A percentile compares a stretch with the other conserved stretches of the same genome.
Conservation (phyloP, 495 filamentous ascomycete genomes). For the Aspergillus sparsus region DNA sequence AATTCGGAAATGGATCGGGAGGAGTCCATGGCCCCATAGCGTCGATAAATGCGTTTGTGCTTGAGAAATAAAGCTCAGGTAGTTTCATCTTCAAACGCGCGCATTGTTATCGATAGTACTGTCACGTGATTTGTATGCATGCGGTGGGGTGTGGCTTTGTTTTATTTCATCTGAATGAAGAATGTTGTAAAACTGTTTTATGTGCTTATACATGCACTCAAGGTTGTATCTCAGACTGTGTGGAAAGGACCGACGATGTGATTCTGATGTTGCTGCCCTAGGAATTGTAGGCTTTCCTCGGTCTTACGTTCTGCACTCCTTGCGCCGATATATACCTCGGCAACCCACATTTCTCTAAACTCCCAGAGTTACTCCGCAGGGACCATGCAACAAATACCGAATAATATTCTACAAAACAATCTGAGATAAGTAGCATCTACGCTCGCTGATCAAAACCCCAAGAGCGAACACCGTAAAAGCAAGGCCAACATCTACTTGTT, state of each 20-base stretch:
- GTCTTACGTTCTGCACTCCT: slow-evolving; percentile 4
- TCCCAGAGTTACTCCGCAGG: slow-evolving; percentile 22
- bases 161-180: not conserved
- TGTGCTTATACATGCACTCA: not conserved
- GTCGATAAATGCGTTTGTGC: slow-evolving; percentile 15
- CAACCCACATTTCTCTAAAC: slow-evolving; percentile 14
- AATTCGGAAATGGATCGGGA: slow-evolving; percentile 57
- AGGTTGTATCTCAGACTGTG: no score
- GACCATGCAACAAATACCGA: slow-evolving; percentile 1
- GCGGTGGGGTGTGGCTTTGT: not conserved
- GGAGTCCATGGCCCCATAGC: slow-evolving; percentile 43
- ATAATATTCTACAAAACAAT: not conserved
- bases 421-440: no score
- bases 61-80: slow-evolving; percentile 8
- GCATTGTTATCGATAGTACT: slow-evolving; percentile 27
- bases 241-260: no score
- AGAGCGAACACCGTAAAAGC: not conserved
- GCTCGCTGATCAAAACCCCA: no score
- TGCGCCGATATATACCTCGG: slow-evolving; percentile 27
- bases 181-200: not conserved
- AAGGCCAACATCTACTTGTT: not conserved
- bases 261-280: no score
- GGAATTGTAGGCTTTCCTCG: slow-evolving; percentile 4
- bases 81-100: slow-evolving; percentile 10
- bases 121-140: slow-evolving; percentile 16